phyloP scores from a whole-genome alignment of 352 stramenopile genomes.

The Phytophthora tubulina region DNA sequence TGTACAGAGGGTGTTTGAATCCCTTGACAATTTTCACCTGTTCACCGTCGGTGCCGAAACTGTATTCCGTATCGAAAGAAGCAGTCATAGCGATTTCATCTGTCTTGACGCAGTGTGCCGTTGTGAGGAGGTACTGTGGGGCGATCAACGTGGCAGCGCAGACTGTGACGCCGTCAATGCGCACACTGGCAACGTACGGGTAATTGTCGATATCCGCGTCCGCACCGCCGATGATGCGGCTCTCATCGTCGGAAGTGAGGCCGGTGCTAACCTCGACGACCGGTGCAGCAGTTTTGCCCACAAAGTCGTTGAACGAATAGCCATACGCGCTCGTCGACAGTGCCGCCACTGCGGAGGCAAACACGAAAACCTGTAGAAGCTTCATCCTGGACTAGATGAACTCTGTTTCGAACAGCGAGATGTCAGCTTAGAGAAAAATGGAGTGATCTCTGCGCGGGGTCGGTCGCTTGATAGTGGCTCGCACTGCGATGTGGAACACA shows the following conservation, averaged over 20 bases:
- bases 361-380: constrained; percentile 24
- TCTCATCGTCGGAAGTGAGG: constrained; percentile 38
- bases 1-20: constrained; percentile 39
- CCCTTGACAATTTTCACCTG: constrained; percentile 36
- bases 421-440: constrained; percentile 6
- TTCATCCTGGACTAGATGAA: constrained; percentile 22
- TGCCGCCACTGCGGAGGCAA: constrained; percentile 6
- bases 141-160: constrained; percentile 73
- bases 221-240: constrained; percentile 31
- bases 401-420: constrained; percentile 6
- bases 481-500: background rate
- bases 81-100: constrained; percentile 36
- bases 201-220: constrained; percentile 43
- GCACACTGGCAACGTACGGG: constrained; percentile 66
- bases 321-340: constrained; percentile 16
- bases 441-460: background rate
- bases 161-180: constrained; percentile 57
- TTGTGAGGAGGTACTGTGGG: constrained; percentile 71
- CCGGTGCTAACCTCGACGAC: constrained; percentile 29
- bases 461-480: constrained; percentile 7
- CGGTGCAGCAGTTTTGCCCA: background rate
- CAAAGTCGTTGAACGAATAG: constrained; percentile 29
- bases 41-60: constrained; percentile 35
- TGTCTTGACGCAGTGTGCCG: constrained; percentile 72
- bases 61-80: constrained; percentile 37